Evolutionary conservation across 1,284 basidiomycete genomes (phyloP), one percentile per base, ranked within the genome.

Genomic region (Moesziomyces parantarcticus): DNA sequence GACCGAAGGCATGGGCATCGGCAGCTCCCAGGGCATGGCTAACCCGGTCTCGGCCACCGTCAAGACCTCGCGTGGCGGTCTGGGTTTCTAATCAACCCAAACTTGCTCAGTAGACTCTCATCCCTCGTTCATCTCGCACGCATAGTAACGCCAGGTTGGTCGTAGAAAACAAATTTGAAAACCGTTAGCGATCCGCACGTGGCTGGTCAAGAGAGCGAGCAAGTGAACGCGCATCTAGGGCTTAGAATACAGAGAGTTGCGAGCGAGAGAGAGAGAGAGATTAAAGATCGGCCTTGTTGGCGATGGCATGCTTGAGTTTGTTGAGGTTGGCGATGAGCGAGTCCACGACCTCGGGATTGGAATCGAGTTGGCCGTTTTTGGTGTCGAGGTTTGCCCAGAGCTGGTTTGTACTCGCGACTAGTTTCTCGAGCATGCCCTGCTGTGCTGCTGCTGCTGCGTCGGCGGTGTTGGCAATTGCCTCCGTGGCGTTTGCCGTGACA

Each of bases 41-140:
- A 77, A 81, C 53, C 80, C 81, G 6, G 74, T 83, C 47, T 54
- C 69, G 29, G 81, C 81, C 7, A 82, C 72, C 7, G 78, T 83
- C 73, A 83, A 83, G 65, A 71, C 72, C 18, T 54, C 69, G 34
- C 71, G 74, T 26, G 78, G 76, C 25, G 81, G 81, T 47, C 67
- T 83, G 32, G 81, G 81, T 7, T 76, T 77, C 57, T 80, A 42
- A 4, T 13, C 11, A 8, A 5, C 14, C 22, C 13, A 36, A 26
- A 14, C 6, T 21, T 5, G 16, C 5, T 6, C 6, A 8, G 20
- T 26, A 23, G 34, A 32, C 29, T 13, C 29, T 3, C 10, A 32
- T 32, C n/a, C n/a, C n/a, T n/a, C 11, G 29, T 32, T 1, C 29
- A 8, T 32, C 29, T 32, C 29, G 10, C n/a, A 13, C 29, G 29